phyloP scores from a whole-genome alignment of 306 rosid genomes.

The Rosa multiflora region DNA sequence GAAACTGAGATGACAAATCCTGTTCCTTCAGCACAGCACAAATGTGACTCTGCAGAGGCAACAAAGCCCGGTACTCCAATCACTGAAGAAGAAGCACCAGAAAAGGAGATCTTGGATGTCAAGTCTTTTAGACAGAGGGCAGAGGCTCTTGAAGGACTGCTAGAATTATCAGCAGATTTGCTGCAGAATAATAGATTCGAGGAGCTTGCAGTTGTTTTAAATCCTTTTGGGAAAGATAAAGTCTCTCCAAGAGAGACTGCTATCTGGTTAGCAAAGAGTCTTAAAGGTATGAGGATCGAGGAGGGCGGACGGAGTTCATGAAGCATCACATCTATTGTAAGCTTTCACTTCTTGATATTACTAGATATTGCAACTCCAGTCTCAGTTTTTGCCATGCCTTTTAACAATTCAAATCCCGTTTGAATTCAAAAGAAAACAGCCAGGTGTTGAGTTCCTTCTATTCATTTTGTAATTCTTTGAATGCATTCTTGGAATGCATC shows the following conservation, averaged over 20 bases:
- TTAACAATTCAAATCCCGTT: conserved; percentile 39
- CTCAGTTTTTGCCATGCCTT: conserved; percentile 23
- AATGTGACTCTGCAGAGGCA: conserved; percentile 49
- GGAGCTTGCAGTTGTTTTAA: conserved; percentile 88
- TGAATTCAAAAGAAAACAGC: conserved; percentile 39
- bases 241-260: conserved; percentile 99
- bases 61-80: conserved; percentile 36
- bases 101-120: conserved; percentile 69
- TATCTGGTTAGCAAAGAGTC: conserved; percentile 96
- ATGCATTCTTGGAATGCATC: conserved; percentile 62
- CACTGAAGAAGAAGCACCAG: conserved; percentile 66
- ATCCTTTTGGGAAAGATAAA: conserved; percentile 94
- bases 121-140: conserved; percentile 94
- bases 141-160: conserved; percentile 94
- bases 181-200: conserved; percentile 81
- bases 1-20: conserved; percentile 46
- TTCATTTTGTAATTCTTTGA: conserved; percentile 59
- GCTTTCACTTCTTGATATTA: conserved; percentile 33
- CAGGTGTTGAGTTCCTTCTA: conserved; percentile 24
- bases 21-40: conserved; percentile 32
- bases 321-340: conserved; percentile 31
- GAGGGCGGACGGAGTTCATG: conserved; percentile 63
- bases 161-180: conserved; percentile 93
- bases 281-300: conserved; percentile 91
- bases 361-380: conserved; percentile 30